Evolutionary conservation across 1,284 basidiomycete genomes (phyloP).

Genomic region (Cronartium ribicola): DNA sequence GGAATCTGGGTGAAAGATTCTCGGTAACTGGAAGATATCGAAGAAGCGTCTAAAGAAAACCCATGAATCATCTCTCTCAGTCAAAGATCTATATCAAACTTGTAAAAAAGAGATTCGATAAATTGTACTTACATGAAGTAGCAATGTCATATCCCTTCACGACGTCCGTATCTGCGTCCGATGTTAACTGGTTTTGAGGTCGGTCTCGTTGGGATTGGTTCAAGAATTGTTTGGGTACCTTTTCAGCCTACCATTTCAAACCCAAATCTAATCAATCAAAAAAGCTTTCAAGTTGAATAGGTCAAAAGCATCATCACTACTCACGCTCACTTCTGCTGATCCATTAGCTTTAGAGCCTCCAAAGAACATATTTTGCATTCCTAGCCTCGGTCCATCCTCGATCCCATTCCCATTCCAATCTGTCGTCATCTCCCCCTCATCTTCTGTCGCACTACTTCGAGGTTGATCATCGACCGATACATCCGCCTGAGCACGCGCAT

Average conservation of each 20-base stretch:
- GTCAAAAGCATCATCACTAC: background rate
- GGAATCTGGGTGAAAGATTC: constrained; percentile 18
- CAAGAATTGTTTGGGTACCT: background rate
- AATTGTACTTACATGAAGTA: constrained; percentile 27
- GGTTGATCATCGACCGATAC: constrained; percentile 17
- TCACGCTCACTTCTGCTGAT: background rate
- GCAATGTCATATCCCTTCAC: constrained; percentile 27
- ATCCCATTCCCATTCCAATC: constrained; percentile 25
- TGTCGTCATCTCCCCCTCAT: constrained; percentile 3
- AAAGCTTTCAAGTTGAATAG: too few species aligned
- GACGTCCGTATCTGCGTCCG: constrained; percentile 28
- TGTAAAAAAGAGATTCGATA: background rate
- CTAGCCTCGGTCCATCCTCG: constrained; percentile 28
- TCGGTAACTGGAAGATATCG: constrained; percentile 26
- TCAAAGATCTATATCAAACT: background rate
- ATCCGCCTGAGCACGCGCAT: constrained; percentile 6
- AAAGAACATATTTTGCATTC: constrained; percentile 30
- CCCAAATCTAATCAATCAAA: background rate
- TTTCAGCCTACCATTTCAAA: background rate
- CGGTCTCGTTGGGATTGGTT: background rate
- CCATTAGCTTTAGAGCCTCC: constrained; percentile 7
- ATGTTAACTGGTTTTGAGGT: constrained; percentile 2
- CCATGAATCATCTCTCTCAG: background rate
- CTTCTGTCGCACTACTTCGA: constrained; percentile 19
- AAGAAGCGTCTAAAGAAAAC: constrained; percentile 26